Evolutionary conservation across 306 rosid species (phyloP), one percentile per base, ranked within the genome.

Genomic region (Vicia faba): DNA sequence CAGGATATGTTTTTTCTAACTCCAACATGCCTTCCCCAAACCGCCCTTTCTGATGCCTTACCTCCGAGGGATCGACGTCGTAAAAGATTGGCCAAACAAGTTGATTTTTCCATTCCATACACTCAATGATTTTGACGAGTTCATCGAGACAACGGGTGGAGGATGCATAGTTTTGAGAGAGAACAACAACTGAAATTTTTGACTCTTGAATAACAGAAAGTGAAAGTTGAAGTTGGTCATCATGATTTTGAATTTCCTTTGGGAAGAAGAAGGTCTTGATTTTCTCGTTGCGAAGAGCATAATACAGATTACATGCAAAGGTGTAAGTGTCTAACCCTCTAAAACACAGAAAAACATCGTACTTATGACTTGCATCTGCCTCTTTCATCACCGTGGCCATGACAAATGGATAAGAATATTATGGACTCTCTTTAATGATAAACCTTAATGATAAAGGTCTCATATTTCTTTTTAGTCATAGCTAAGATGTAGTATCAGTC

Each of bases 41-140:
- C 16, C 0, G 0, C 4, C 48, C 48, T 11, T 0, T 43, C 2
- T 43, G 48, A 43, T 1, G 15, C 16, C 16, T 13, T 43, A 43
- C 48, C 5, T 43, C 48, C 3, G 0, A 0, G 1, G 3, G 49
- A n/a, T n/a, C 19, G 0, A 44, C 50, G 1, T 44, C 2, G 8
- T 44, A n/a, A 44, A 44, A 44, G 50, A 44, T 44, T 44, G 50
- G 50, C 19, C 18, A 44, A 45, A 45, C 51, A 45, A 45, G 19
- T 14, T 14, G 19, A 18, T 7, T 45, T 45, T 45, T 45, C 19
- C 2, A n/a, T 23, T 20, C 5, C 39, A 13, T 60, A 0, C 61
- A 46, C 18, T 66, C 9, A 0, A 33, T 20, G 1, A 66, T 66
- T 4, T 1, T 12, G 5, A 31, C 59, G 7, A 66, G 43, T 66